Evolutionary conservation across 257 asterid species (phyloP), one percentile per base, ranked within the genome.

Genomic region (Jaltomata sinuosa): DNA sequence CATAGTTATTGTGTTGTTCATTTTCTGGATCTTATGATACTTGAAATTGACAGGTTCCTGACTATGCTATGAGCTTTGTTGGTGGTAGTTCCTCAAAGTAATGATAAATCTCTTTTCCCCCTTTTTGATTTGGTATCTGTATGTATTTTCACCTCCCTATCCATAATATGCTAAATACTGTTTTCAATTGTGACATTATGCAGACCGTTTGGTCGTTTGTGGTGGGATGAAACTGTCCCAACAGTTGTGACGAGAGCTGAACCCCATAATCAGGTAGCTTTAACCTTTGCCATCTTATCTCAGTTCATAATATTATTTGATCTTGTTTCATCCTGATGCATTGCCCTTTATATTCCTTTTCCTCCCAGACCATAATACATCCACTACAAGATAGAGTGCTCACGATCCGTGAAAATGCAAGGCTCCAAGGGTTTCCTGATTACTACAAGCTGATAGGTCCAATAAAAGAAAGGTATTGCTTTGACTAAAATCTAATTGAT

Each of bases 391-490:
- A 89, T 74, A 80, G 92, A 80, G 92, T 89, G 3, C 92, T 89
- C 16, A 68, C 92, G 1, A 74, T 87, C 25, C 89, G 92, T 5
- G 92, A 89, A 85, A 87, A 87, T 65, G 92, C 92, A 8, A 84
- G 90, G 74, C 52, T 89, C 31, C 92, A 89, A 36, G 92, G 92
- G 22, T 89, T 89, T 49, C 92, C 92, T 1, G 92, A 89, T 52
- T 89, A 90, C 83, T 89, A 89, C 34, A 86, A 86, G 68, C 54
- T 88, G 16, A 76, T 5, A n/a, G 92, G 92, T 76, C 76, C 90
- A 11, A 22, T 88, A 11, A 89, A 72, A 81, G 92, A 87, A 55
- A 89, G 90, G 92, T 86, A 83, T 27, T 32, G 22, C 21, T 2
- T 6, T n/a, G 6, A 9, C 38, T 34, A 55, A 18, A 40, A 8